Evolutionary conservation across 2,329 filamentous ascomycete genomes (phyloP).

Genomic region (Penicillium sp.): DNA sequence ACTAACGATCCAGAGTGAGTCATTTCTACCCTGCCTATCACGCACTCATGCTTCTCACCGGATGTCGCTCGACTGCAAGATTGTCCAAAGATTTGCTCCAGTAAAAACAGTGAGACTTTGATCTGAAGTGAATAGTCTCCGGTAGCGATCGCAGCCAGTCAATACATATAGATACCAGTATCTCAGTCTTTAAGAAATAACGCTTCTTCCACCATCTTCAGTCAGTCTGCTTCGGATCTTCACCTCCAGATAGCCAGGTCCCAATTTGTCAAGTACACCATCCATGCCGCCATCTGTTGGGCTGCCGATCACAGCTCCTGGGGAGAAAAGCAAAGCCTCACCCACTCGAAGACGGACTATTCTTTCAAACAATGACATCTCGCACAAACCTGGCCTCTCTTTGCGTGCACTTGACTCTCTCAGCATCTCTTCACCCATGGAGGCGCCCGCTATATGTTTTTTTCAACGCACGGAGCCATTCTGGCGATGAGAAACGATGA

Average conservation of each 20-base stretch:
- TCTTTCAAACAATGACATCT: background rate
- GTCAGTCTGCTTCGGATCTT: background rate
- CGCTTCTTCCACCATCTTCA: background rate
- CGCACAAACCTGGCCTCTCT: background rate
- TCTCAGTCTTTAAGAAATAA: too few species aligned
- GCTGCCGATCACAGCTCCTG: background rate
- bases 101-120: too few species aligned
- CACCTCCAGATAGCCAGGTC: background rate
- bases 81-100: too few species aligned
- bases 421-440: constrained; percentile 11
- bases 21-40: too few species aligned
- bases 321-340: background rate
- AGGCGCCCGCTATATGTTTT: constrained; percentile 49
- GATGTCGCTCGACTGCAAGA: too few species aligned
- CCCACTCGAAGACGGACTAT: background rate
- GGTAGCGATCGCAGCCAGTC: too few species aligned
- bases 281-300: background rate
- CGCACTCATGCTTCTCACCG: too few species aligned
- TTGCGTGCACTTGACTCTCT: background rate
- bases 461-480: constrained; percentile 56
- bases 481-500: constrained; percentile 68
- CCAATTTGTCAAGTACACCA: background rate
- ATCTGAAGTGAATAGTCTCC: too few species aligned
- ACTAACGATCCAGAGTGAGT: too few species aligned
- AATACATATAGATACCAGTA: too few species aligned